phyloP scores from a whole-genome alignment of 805 yeast genomes.

The Spencermartinsiella europaea region DNA sequence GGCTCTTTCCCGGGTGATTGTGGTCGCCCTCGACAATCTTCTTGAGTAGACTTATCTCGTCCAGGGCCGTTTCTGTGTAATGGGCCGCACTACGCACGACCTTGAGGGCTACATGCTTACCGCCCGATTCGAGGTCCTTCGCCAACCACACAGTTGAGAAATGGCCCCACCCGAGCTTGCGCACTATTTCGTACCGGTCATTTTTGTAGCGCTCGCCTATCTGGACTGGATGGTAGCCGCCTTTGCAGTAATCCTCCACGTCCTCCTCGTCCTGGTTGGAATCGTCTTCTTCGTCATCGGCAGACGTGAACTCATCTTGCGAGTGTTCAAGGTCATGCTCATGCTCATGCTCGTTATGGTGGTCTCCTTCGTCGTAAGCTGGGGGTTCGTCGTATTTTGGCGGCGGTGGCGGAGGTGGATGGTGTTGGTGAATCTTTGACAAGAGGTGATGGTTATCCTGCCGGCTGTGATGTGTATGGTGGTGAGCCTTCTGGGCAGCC shows the following conservation, averaged over 20 bases:
- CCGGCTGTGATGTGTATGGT: conserved; percentile 14
- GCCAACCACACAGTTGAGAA: conserved; percentile 96
- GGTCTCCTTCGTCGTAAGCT: conserved; percentile 3
- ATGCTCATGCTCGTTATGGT: conserved; percentile 1
- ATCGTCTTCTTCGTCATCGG: conserved; percentile 13
- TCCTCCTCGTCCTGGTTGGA: conserved; percentile 63
- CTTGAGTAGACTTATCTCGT: conserved; percentile 78
- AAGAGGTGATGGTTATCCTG: conserved; percentile 19
- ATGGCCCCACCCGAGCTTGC: conserved; percentile 99
- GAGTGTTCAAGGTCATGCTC: no score
- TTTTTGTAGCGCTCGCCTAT: conserved; percentile 82
- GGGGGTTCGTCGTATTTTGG: conserved; percentile 14
- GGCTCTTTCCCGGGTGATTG: conserved; percentile 73
- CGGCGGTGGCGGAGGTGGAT: conserved; percentile 4
- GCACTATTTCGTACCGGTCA: conserved; percentile 68
- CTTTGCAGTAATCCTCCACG: conserved; percentile 74
- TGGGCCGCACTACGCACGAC: conserved; percentile 87
- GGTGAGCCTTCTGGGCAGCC: background rate
- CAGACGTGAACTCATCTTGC: conserved; percentile 7
- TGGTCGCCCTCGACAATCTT: conserved; percentile 55
- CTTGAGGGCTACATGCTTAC: conserved; percentile 85
- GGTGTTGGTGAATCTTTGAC: conserved; percentile 1
- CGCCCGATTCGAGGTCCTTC: conserved; percentile 45
- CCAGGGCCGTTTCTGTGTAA: conserved; percentile 90
- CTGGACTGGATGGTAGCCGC: conserved; percentile 94